phyloP scores from a whole-genome alignment of 768 basidiomycete genomes.

The Mycena kentingensis region DNA sequence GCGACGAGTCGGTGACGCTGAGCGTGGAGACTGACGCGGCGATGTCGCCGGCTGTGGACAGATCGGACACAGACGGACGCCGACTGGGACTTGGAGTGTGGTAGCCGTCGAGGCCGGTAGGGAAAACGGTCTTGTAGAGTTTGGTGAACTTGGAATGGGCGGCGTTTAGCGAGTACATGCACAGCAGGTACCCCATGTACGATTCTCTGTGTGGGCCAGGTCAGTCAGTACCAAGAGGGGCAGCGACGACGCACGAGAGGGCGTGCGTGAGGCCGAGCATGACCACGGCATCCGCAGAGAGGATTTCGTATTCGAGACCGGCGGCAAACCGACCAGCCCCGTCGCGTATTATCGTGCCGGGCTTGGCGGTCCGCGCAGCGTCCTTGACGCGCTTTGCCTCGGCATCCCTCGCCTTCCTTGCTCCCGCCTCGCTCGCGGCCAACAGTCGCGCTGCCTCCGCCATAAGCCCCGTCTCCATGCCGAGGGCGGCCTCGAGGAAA shows the following conservation, averaged over 20 bases:
- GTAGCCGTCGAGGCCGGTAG: conserved; percentile 53
- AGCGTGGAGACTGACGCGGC: conserved; percentile 17
- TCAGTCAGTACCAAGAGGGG: background rate
- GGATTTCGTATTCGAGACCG: conserved; percentile 75
- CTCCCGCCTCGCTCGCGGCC: conserved; percentile 58
- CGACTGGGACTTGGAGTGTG: conserved; percentile 39
- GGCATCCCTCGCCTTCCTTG: conserved; percentile 50
- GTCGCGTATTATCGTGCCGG: conserved; percentile 37
- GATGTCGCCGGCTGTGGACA: conserved; percentile 20
- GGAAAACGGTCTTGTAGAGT: conserved; percentile 71
- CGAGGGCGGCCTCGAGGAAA: conserved; percentile 76
- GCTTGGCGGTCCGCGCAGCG: conserved; percentile 25
- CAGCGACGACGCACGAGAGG: conserved; percentile 50
- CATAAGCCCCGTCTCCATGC: conserved; percentile 76
- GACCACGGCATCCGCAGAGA: conserved; percentile 73
- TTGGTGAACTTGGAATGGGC: conserved; percentile 78
- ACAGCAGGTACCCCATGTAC: conserved; percentile 78
- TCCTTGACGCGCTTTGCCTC: conserved; percentile 4
- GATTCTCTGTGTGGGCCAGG: conserved; percentile 52
- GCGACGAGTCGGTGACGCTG: conserved; percentile 19
- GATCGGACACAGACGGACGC: conserved; percentile 15
- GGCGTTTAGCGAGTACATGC: conserved; percentile 57
- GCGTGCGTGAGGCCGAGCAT: conserved; percentile 72
- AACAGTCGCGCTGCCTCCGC: conserved; percentile 61
- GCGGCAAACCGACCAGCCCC: conserved; percentile 48